These are phyloP conservation scores for Paramyrothecium sp. DNA, from an alignment of 2,329 filamentous ascomycete genomes.

Conservation along the genomic window DNA sequence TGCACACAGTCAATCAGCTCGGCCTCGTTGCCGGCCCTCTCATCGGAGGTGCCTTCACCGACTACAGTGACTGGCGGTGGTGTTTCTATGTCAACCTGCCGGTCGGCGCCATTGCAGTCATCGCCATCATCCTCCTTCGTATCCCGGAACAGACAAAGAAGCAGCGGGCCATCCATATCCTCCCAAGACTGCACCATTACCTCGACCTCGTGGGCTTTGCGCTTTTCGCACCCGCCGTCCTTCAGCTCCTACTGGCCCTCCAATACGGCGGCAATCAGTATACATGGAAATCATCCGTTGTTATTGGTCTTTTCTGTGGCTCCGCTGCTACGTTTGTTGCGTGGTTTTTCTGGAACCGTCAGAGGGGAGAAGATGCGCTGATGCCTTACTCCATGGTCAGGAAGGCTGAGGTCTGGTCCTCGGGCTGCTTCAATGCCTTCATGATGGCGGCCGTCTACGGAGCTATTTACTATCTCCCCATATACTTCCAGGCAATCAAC, in stretches of 20 bases:
- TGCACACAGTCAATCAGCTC: slow-evolving; percentile 14
- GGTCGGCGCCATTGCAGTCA: slow-evolving; percentile 26
- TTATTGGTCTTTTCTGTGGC: slow-evolving; percentile 38
- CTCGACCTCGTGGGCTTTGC: slow-evolving; percentile 53
- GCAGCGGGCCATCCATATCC: not conserved
- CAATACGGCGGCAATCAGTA: slow-evolving; percentile 44
- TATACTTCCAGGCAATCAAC: slow-evolving; percentile 27
- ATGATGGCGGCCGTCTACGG: slow-evolving; percentile 21
- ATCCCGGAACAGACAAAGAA: not conserved
- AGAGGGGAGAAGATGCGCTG: slow-evolving; percentile 26
- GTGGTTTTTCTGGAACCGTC: slow-evolving; percentile 27
- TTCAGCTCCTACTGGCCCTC: slow-evolving; percentile 45
- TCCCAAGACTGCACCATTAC: slow-evolving; percentile 31
- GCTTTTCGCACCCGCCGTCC: slow-evolving; percentile 50
- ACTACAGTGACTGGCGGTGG: slow-evolving; percentile 30
- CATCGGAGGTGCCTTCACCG: slow-evolving; percentile 24
- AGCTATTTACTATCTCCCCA: slow-evolving; percentile 28
- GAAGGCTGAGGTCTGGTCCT: slow-evolving; percentile 26
- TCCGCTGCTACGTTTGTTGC: slow-evolving; percentile 16
- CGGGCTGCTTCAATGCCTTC: slow-evolving; percentile 14
- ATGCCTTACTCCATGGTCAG: slow-evolving; percentile 32
- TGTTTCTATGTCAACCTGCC: slow-evolving; percentile 35
- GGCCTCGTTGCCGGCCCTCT: slow-evolving; percentile 25
- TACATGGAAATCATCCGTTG: slow-evolving; percentile 36
- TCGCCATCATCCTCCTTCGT: slow-evolving; percentile 19